Conservation (phyloP, 108 stramenopile genomes). For the Cyclotella baltica region DNA sequence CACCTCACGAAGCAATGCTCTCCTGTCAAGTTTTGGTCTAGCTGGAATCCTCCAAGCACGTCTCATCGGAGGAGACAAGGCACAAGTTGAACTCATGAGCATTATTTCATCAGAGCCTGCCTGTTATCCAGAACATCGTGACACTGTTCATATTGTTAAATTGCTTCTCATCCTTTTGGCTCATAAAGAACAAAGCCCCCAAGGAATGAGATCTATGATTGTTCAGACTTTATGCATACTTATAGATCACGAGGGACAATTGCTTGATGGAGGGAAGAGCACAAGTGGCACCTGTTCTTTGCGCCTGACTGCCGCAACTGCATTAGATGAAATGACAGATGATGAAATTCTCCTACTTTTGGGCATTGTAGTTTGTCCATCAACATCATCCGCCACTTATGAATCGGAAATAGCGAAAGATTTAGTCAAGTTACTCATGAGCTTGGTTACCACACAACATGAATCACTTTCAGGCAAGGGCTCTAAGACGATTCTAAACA, state of each 20-base stretch:
- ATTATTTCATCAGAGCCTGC: constrained; percentile 1
- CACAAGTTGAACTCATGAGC: constrained; percentile 22
- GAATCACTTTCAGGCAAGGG: constrained; percentile 18
- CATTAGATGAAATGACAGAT: constrained; percentile 31
- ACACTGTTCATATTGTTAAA: constrained; percentile 1
- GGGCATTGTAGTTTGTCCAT: constrained; percentile 2
- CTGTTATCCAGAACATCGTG: neutral
- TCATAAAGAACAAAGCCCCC: neutral
- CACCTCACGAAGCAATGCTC: neutral
- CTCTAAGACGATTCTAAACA: constrained; percentile 29
- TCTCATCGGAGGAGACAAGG: constrained; percentile 27
- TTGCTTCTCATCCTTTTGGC: constrained; percentile 14
- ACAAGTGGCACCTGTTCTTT: neutral
- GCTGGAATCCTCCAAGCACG: constrained; percentile 13
- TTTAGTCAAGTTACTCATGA: constrained; percentile 17
- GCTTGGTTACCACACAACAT: constrained; percentile 20
- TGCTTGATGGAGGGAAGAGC: constrained; percentile 16
- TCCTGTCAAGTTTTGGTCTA: constrained; percentile 28
- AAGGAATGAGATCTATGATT: constrained; percentile 15
- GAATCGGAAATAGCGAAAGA: constrained; percentile 13
- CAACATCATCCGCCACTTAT: neutral
- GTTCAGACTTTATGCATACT: constrained; percentile 22
- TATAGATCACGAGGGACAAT: constrained; percentile 20
- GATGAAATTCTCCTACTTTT: constrained; percentile 31
- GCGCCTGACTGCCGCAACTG: constrained; percentile 16